Evolutionary conservation across 1,284 basidiomycete genomes (phyloP).

Genomic region (Vanrija humicola): DNA sequence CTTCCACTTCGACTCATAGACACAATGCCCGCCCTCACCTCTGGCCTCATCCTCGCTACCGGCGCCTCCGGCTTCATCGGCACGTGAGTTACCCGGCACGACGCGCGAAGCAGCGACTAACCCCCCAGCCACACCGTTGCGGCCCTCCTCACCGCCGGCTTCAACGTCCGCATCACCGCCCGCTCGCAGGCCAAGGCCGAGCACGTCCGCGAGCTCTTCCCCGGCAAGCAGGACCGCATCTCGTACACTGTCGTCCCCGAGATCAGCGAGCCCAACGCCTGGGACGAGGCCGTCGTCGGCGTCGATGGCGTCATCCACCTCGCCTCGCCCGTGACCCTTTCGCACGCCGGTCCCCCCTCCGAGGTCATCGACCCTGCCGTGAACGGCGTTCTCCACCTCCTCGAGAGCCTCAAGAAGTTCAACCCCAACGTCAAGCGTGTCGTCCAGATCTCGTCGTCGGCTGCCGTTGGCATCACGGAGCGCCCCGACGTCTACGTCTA

Average conservation of each 20-base stretch:
- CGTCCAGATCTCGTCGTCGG: constrained; percentile 1
- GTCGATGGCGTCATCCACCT: constrained; percentile 54
- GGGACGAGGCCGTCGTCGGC: constrained; percentile 61
- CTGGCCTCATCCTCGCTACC: constrained; percentile 47
- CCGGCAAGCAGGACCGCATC: constrained; percentile 17
- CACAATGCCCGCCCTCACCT: constrained; percentile 49
- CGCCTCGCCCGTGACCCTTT: constrained; percentile 1
- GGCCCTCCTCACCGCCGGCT: constrained; percentile 17
- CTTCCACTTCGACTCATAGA: too few species aligned
- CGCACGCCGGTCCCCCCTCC: neutral
- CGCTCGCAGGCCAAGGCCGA: constrained; percentile 53
- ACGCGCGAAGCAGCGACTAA: neutral
- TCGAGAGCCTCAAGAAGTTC: neutral
- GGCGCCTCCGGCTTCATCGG: constrained; percentile 45
- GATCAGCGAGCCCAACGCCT: constrained; percentile 57
- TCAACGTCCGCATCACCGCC: constrained; percentile 56
- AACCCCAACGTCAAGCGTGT: neutral
- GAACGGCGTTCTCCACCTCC: neutral
- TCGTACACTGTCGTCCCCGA: constrained; percentile 54
- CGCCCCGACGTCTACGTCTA: neutral
- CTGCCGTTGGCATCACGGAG: neutral
- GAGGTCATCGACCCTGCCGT: constrained; percentile 5
- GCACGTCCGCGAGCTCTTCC: constrained; percentile 53
- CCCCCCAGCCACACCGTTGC: constrained; percentile 8
- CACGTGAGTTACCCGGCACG: constrained; percentile 1